These are phyloP conservation scores for Amanita subjunquillea DNA, from an alignment of 768 basidiomycete species.

Conservation along the genomic window DNA sequence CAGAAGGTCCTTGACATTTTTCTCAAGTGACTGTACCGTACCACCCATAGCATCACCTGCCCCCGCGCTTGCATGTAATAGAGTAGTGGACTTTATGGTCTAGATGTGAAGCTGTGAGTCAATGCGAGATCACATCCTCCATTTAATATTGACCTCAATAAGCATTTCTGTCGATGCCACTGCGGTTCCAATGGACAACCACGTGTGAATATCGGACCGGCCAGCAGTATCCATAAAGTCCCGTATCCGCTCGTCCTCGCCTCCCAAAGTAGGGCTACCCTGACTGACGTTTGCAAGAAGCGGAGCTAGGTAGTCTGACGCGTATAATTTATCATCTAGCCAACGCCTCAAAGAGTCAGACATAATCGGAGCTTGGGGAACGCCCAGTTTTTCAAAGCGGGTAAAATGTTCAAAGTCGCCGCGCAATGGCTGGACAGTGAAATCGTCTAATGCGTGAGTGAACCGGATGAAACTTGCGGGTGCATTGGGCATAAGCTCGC, in stretches of 20 bases:
- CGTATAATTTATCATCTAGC: not conserved
- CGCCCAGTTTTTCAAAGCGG: not conserved
- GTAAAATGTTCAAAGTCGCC: not conserved
- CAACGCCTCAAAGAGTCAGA: not conserved
- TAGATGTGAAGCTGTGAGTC: not conserved
- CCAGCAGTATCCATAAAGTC: not conserved
- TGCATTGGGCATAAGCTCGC: conserved; percentile 1
- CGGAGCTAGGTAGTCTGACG: not conserved
- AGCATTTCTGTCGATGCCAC: not conserved
- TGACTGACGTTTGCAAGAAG: conserved; percentile 4
- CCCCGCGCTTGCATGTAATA: not conserved
- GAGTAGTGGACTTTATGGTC: not conserved
- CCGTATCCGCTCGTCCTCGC: conserved; percentile 2
- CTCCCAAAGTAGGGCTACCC: not conserved
- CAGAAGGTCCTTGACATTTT: conserved; percentile 7
- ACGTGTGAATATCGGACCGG: not conserved
- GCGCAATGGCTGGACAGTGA: not conserved
- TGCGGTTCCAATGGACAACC: not conserved
- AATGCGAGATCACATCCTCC: not conserved
- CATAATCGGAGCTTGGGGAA: not conserved
- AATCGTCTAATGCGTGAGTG: conserved; percentile 1
- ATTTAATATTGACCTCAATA: conserved; percentile 1
- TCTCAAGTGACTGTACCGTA: conserved; percentile 12
- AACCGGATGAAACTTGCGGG: conserved; percentile 5
- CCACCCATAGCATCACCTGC: conserved; percentile 6